Conservation (phyloP, 352 stramenopile species). For the Phytophthora boehmeriae region DNA sequence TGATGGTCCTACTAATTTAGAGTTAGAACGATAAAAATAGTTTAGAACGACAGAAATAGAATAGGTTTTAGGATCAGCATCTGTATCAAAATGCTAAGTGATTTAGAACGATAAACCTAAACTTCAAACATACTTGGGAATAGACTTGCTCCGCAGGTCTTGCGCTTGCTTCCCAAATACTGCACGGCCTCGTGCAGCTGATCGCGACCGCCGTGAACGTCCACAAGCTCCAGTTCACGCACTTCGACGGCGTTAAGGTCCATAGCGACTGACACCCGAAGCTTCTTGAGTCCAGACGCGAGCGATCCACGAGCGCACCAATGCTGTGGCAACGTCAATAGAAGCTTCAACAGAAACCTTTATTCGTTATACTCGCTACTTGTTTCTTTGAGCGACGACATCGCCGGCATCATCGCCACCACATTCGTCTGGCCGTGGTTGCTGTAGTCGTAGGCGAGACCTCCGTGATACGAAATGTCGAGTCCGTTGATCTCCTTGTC, state of each 20-base stretch:
- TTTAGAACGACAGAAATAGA: too few relatives aligned
- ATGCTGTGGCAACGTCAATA: constrained; percentile 40
- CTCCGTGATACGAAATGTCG: constrained; percentile 73
- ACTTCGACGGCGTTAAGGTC: constrained; percentile 80
- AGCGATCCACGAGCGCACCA: constrained; percentile 45
- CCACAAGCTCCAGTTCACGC: constrained; percentile 57
- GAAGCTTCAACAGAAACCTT: too few relatives aligned
- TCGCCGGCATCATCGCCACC: neutral
- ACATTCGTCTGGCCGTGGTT: constrained; percentile 9
- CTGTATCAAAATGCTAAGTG: too few relatives aligned
- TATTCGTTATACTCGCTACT: neutral
- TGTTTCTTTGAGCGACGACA: neutral
- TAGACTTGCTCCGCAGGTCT: constrained; percentile 28
- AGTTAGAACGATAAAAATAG: too few relatives aligned
- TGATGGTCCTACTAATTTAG: too few relatives aligned
- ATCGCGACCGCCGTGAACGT: constrained; percentile 38
- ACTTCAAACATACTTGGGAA: too few relatives aligned
- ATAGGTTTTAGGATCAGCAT: too few relatives aligned
- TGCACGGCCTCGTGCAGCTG: constrained; percentile 42
- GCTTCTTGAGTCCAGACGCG: constrained; percentile 36
- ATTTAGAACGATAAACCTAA: too few relatives aligned
- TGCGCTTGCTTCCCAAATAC: constrained; percentile 44
- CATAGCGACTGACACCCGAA: constrained; percentile 42
- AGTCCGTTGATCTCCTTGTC: constrained; percentile 75
- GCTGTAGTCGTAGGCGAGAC: constrained; percentile 58